Base-by-base conservation (phyloP, 768 basidiomycete genomes). In the Trametes maxima region DNA sequence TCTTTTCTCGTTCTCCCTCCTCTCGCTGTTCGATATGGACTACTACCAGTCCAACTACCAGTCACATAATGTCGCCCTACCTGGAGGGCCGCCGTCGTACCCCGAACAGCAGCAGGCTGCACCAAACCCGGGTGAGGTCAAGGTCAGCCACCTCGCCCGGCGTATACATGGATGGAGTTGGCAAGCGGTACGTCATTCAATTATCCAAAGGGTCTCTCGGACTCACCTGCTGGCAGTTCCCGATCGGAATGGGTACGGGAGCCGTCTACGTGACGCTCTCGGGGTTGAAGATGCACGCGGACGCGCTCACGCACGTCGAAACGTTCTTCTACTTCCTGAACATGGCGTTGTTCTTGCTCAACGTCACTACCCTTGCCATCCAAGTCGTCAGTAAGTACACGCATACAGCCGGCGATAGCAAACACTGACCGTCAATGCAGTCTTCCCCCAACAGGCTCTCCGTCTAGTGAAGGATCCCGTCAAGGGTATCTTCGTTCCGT, bases 131-230 rank as follows among this genome's bases (percentile, higher is more conserved):
- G 22, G 39, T 2, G 46, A 53, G 37, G 37, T 57, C 46, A 42
- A 67, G 24, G 78, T 76, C 48, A 74, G 74, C 62, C 42, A 68
- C 14, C 65, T 80, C 21, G 78, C 77, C 16, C 69, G 77, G 35
- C 74, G 80, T n/a, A 78, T 82, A 46, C 80, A 82, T 68, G 78
- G 80, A 46, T 81, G 80, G 80, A 75, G 77, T 42, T 81, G 80
- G 80, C 79, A 82, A 68, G 79, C 79, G 54, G 80, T 82, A 65
- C 35, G 79, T 74, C 13, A 43, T 39, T 36, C 40, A 28, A 17
- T 10, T 12, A 17, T 16, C 36, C 37, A 73, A 69, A 72, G 69
- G 47, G 69, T 74, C 44, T 35, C 70, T 64, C 22, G 13, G 5
- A 19, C 57, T 58, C 25, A 50, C 33, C 17, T 44, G 28, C 33